phyloP scores from a whole-genome alignment of 306 rosid species.

The Boehmeria nivea region DNA sequence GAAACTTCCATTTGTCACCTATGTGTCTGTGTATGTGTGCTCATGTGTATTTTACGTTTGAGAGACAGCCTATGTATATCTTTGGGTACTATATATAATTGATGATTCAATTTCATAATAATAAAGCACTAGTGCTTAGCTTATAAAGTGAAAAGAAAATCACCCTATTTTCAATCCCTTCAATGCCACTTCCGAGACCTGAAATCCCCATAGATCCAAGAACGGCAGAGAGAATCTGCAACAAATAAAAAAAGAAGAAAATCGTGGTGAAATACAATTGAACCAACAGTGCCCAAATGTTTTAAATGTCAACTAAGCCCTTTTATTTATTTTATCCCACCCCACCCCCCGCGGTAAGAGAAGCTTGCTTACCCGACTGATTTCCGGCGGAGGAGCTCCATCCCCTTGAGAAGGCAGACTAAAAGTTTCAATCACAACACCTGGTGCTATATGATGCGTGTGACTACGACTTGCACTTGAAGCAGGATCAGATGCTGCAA shows the following conservation, averaged over 20 bases:
- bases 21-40: neutral
- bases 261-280: slow-evolving; percentile 4
- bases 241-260: slow-evolving; percentile 15
- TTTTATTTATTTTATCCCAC: neutral
- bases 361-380: slow-evolving; percentile 58
- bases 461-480: slow-evolving; percentile 69
- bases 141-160: too few species aligned
- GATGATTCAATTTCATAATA: too few species aligned
- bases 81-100: too few species aligned
- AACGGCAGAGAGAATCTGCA: slow-evolving; percentile 80
- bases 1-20: too few species aligned
- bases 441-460: slow-evolving; percentile 64
- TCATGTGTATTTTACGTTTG: neutral
- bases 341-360: neutral
- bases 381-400: slow-evolving; percentile 63
- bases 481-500: slow-evolving; percentile 66
- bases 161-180: slow-evolving; percentile 79
- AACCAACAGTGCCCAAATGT: slow-evolving; percentile 18
- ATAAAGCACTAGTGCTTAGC: too few species aligned
- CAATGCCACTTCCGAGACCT: slow-evolving; percentile 49
- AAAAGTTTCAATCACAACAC: slow-evolving; percentile 84
- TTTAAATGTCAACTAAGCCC: neutral
- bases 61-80: too few species aligned
- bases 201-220: slow-evolving; percentile 82
- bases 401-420: slow-evolving; percentile 82